A percentile compares a stretch with the other conserved stretches of the same genome.
Conservation (phyloP, 129 eudicot genomes). For the Ambrosia trifida region DNA sequence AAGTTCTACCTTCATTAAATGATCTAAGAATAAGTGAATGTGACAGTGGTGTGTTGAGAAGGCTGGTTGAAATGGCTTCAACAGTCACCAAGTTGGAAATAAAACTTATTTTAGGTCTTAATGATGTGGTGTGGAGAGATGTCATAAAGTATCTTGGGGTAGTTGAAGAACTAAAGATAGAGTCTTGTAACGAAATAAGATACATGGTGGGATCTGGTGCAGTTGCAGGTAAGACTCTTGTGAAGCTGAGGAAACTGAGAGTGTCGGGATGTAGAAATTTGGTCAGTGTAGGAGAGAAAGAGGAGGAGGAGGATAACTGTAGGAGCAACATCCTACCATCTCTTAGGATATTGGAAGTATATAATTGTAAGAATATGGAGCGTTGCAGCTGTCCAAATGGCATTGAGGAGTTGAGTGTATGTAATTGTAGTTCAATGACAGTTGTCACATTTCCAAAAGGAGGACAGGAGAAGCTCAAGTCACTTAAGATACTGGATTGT, state of each 20-base stretch:
- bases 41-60: not conserved
- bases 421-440: not conserved
- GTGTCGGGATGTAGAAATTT: not conserved
- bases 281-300: constrained; percentile 2
- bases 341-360: not conserved
- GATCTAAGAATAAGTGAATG: too few relatives aligned
- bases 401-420: not conserved
- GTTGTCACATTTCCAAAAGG: not conserved
- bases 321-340: not conserved
- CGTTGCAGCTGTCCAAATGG: not conserved
- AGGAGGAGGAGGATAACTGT: not conserved
- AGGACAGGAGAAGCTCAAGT: not conserved
- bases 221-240: not conserved
- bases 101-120: not conserved
- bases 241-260: not conserved
- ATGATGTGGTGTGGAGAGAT: not conserved
- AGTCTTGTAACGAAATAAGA: not conserved
- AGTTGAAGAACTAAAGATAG: not conserved
- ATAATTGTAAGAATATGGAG: not conserved
- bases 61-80: not conserved
- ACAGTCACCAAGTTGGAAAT: not conserved
- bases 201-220: not conserved
- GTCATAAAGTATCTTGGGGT: not conserved
- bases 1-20: not conserved
- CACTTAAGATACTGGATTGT: not conserved